Evolutionary conservation across 768 basidiomycete species (phyloP), one percentile per base, ranked within the genome.

Genomic region (Boletus subparvulus): DNA sequence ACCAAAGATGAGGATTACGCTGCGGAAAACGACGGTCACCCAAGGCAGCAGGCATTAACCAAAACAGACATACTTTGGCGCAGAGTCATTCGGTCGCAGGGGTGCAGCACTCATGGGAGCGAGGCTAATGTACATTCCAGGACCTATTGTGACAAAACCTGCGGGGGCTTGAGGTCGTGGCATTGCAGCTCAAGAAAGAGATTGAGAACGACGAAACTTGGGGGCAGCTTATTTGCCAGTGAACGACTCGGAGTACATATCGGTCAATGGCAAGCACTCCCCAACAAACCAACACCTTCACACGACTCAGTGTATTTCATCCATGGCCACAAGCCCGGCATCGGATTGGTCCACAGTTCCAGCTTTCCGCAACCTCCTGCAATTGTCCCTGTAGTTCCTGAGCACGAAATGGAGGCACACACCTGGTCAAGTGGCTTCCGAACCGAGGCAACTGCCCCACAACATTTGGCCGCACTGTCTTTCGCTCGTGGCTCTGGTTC

Each of bases 401-500:
- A 77, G 1, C 69, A 75, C 52, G 80, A 84, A 43, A 75, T 68
- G 19, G 66, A 72, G 9, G 88, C 87, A 7, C 75, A 78, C 16
- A 62, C 61, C 28, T 90, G 88, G 88, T 65, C 85, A 28, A 62
- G 65, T 26, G 5, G 26, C 17, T 88, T 89, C 68, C 76, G 74
- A 48, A 56, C 62, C 13, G 63, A 65, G 19, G 50, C 35, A 19
- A 62, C 68, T 13, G 79, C 88, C 37, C 83, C 83, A 0, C 82
- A 73, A 58, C 71, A 71, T 35, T 46, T 78, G n/a, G 87, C 90
- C 0, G 80, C 87, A 40, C 59, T 92, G 30, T 76, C 81, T 0
- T 92, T 89, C 64, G 81, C 88, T 7, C 77, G 89, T 50, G 91
- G 90, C 62, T 90, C 90, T 6, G 90, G 90, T 24, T 90, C 90